phyloP scores from a whole-genome alignment of 2,329 filamentous ascomycete genomes.

The Diaporthe humulicola region DNA sequence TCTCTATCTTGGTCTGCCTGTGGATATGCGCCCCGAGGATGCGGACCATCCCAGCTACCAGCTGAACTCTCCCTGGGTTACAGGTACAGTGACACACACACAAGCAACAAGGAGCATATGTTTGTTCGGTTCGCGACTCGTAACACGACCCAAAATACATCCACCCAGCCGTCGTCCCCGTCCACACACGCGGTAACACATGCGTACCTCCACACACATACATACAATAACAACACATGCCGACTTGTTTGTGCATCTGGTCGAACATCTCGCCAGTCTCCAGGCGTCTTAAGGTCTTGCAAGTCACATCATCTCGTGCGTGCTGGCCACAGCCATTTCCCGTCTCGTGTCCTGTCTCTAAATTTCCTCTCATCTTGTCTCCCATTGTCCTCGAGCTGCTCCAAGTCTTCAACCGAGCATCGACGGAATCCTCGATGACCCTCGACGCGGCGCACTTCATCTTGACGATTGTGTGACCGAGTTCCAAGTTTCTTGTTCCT shows the following conservation, averaged over 20 bases:
- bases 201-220: background rate
- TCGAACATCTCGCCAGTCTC: background rate
- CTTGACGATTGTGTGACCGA: conserved; percentile 23
- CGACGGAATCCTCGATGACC: background rate
- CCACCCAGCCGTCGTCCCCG: background rate
- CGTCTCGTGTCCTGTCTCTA: background rate
- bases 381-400: conserved; percentile 12
- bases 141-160: conserved; percentile 12
- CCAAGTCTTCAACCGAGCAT: background rate
- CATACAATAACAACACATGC: conserved; percentile 22
- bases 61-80: conserved; percentile 26
- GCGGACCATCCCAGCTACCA: conserved; percentile 21
- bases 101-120: background rate
- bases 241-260: conserved; percentile 5
- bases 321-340: background rate
- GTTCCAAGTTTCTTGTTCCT: conserved; percentile 27
- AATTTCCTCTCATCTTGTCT: background rate
- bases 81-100: conserved; percentile 22
- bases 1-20: conserved; percentile 23
- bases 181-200: conserved; percentile 1
- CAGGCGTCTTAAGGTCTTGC: background rate
- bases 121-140: conserved; percentile 20
- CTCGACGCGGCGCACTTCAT: conserved; percentile 10
- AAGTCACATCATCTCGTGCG: background rate
- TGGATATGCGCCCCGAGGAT: conserved; percentile 29